Evolutionary conservation across 139 green algal genomes (phyloP).

Genomic region (Picochlorum sp.): DNA sequence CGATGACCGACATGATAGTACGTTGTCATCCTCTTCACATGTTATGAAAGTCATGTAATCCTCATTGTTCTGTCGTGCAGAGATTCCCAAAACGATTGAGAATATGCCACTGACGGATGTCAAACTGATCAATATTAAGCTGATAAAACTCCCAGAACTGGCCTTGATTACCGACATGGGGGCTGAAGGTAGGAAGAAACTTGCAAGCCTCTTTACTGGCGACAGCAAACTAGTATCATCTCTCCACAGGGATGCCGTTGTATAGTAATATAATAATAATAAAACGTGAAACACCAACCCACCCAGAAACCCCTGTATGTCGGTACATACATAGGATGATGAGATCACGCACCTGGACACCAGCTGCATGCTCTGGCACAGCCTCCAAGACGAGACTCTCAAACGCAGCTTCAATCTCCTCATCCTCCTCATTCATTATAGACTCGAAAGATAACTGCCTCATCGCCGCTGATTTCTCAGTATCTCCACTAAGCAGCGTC

Average conservation of each 20-base stretch:
- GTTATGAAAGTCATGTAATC: background rate
- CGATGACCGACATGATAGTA: slow-evolving; percentile 10
- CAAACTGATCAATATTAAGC: slow-evolving; percentile 54
- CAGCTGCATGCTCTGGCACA: too few relatives aligned
- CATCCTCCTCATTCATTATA: slow-evolving; percentile 4
- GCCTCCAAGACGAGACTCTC: background rate
- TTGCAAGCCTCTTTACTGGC: slow-evolving; percentile 32
- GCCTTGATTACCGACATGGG: slow-evolving; percentile 47
- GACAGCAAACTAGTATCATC: slow-evolving; percentile 27
- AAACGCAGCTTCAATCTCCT: background rate
- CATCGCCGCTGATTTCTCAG: background rate
- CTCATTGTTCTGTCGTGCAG: slow-evolving; percentile 7
- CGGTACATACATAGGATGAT: too few relatives aligned
- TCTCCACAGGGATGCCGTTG: slow-evolving; percentile 1
- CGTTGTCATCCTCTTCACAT: background rate
- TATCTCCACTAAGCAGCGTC: slow-evolving; percentile 2
- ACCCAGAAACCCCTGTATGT: too few relatives aligned
- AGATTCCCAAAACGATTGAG: slow-evolving; percentile 33
- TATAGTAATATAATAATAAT: background rate
- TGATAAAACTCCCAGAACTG: slow-evolving; percentile 45
- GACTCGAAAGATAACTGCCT: background rate
- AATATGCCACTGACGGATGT: slow-evolving; percentile 51
- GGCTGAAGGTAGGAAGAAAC: slow-evolving; percentile 33
- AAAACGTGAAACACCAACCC: too few relatives aligned
- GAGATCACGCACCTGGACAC: background rate